Evolutionary conservation across 2,329 filamentous ascomycete genomes (phyloP).

Genomic region (Pseudopithomyces chartarum): DNA sequence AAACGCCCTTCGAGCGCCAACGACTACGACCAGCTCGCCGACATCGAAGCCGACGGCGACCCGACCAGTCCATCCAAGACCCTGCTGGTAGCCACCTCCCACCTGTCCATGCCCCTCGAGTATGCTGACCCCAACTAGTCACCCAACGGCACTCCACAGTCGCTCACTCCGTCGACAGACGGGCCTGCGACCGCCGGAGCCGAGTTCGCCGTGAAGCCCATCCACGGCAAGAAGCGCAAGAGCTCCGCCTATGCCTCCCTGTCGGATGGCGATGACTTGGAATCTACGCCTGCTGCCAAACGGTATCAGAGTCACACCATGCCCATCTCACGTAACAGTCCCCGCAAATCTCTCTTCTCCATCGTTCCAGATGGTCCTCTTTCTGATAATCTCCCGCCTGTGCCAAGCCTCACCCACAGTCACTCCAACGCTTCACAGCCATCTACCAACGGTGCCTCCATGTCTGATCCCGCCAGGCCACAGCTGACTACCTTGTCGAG

Average conservation of each 20-base stretch:
- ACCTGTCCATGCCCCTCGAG: background rate
- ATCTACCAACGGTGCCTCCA: conserved; percentile 16
- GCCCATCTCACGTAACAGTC: conserved; percentile 31
- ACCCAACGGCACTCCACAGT: conserved; percentile 35
- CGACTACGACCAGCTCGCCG: conserved; percentile 37
- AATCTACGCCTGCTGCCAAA: conserved; percentile 32
- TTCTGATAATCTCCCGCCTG: conserved; percentile 33
- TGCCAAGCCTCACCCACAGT: conserved; percentile 18
- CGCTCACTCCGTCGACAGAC: conserved; percentile 29
- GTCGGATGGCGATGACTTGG: conserved; percentile 38
- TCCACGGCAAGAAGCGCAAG: conserved; percentile 40
- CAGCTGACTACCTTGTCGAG: conserved; percentile 35
- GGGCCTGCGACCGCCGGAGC: conserved; percentile 19
- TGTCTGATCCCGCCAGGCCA: conserved; percentile 26
- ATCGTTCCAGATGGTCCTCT: conserved; percentile 24
- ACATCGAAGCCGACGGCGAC: conserved; percentile 33
- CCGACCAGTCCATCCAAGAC: conserved; percentile 18
- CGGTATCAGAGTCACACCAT: conserved; percentile 31
- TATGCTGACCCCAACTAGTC: conserved; percentile 31
- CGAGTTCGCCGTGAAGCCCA: conserved; percentile 27
- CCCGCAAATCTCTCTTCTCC: conserved; percentile 35
- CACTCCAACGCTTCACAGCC: conserved; percentile 25
- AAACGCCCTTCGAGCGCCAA: conserved; percentile 37
- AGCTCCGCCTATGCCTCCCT: conserved; percentile 33
- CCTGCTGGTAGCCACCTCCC: conserved; percentile 15